Percentiles rank a stretch among this genome's conserved stretches.
phyloP scores from a whole-genome alignment of 768 basidiomycete species.

The Jaapia argillacea region DNA sequence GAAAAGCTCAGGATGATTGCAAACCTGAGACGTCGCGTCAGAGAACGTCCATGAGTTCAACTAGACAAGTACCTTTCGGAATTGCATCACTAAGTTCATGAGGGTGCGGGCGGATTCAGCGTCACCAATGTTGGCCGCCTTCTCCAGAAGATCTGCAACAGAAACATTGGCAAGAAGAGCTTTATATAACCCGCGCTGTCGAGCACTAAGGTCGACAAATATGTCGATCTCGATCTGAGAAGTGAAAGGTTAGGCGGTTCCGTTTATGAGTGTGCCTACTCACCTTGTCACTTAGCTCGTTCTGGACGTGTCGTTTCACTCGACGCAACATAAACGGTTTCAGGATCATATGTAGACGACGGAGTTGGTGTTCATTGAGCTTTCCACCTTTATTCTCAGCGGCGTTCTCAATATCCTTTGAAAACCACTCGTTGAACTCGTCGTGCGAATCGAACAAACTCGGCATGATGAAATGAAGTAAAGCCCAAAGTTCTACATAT shows the following conservation, averaged over 20 bases:
- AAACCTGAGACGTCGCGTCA: slow-evolving; percentile 55
- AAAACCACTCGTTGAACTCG: slow-evolving; percentile 99
- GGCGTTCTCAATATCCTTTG: slow-evolving; percentile 96
- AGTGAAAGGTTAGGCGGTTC: background rate
- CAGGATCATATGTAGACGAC: slow-evolving; percentile 94
- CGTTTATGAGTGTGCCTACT: slow-evolving; percentile 5
- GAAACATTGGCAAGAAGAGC: slow-evolving; percentile 89
- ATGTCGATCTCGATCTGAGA: slow-evolving; percentile 90
- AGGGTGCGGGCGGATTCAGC: slow-evolving; percentile 86
- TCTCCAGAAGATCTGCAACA: slow-evolving; percentile 86
- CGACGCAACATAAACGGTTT: slow-evolving; percentile 99
- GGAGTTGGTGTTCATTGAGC: slow-evolving; percentile 90
- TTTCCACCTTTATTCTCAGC: slow-evolving; percentile 85
- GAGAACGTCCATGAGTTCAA: no score
- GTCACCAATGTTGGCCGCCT: slow-evolving; percentile 86
- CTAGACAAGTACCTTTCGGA: no score
- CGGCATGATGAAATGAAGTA: slow-evolving; percentile 99
- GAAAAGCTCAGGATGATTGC: slow-evolving; percentile 97
- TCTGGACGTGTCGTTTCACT: slow-evolving; percentile 98
- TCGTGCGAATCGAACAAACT: slow-evolving; percentile 98
- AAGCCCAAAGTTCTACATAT: slow-evolving; percentile 83
- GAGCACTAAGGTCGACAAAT: slow-evolving; percentile 87
- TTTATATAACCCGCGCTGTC: slow-evolving; percentile 85
- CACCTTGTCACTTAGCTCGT: slow-evolving; percentile 97
- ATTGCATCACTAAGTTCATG: slow-evolving; percentile 99